Conservation (phyloP, 768 basidiomycete species). For the Boletus rubropictus region DNA sequence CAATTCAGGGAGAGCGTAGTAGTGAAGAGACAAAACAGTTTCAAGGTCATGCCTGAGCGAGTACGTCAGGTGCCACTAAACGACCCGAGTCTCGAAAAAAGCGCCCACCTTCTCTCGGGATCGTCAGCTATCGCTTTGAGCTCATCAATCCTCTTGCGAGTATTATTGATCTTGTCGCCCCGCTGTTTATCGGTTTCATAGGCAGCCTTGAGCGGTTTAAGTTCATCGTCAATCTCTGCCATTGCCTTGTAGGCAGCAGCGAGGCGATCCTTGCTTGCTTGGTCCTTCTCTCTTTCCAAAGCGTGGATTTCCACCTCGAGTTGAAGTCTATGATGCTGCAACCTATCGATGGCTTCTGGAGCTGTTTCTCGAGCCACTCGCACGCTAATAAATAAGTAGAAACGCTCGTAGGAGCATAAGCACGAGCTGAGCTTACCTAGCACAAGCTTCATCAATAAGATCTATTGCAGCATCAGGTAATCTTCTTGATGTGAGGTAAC, state of each 20-base stretch:
- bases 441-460: conserved; percentile 87
- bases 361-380: conserved; percentile 92
- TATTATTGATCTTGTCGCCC: conserved; percentile 71
- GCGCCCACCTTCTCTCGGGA: conserved; percentile 73
- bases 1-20: conserved; percentile 88
- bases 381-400: conserved; percentile 41
- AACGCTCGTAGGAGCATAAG: background rate
- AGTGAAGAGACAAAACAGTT: conserved; percentile 82
- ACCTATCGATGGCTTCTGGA: conserved; percentile 88
- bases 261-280: conserved; percentile 80
- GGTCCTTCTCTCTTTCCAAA: conserved; percentile 85
- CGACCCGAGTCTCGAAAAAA: background rate
- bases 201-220: conserved; percentile 74
- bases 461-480: conserved; percentile 88
- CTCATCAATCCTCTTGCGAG: conserved; percentile 82
- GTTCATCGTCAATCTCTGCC: conserved; percentile 78
- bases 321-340: conserved; percentile 84
- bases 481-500: conserved; percentile 79
- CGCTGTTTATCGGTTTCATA: conserved; percentile 84
- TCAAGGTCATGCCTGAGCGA: conserved; percentile 55
- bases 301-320: conserved; percentile 95
- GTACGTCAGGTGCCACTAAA: background rate
- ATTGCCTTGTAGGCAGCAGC: conserved; percentile 68
- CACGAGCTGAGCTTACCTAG: conserved; percentile 48
- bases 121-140: conserved; percentile 89